Evolutionary conservation across 2,329 filamentous ascomycete genomes (phyloP).

Genomic region (Diaporthe sp.): DNA sequence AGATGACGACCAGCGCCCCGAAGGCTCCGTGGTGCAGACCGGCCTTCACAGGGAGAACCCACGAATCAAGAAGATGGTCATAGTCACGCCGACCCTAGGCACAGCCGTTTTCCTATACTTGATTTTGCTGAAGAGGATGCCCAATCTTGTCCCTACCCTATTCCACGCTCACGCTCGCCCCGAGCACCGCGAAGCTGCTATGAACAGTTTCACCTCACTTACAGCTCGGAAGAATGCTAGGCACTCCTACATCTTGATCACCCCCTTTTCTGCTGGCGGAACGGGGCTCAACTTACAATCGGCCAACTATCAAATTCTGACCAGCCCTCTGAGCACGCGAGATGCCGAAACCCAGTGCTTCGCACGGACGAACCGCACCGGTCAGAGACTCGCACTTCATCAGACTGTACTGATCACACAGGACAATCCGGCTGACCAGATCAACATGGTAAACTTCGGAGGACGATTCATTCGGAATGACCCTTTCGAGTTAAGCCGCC

Average conservation of each 20-base stretch:
- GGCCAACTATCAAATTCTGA: not conserved
- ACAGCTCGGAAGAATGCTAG: not conserved
- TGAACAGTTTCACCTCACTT: not conserved
- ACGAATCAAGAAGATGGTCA: conserved; percentile 24
- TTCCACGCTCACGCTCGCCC: not conserved
- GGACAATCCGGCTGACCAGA: no score
- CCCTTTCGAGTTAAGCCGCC: no score
- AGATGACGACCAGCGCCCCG: no score
- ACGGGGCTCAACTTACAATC: conserved; percentile 13
- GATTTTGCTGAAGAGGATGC: not conserved
- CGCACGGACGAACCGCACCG: not conserved
- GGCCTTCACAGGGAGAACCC: no score
- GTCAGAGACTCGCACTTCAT: not conserved
- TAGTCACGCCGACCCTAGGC: not conserved
- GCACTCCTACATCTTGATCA: not conserved
- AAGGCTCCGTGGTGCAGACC: no score
- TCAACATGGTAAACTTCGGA: no score
- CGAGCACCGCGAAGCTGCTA: not conserved
- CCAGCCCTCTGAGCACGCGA: no score
- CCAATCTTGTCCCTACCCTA: not conserved
- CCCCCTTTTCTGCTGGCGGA: not conserved
- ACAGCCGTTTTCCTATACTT: not conserved
- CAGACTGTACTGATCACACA: no score
- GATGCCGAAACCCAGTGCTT: no score
- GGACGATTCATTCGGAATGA: no score